Evolutionary conservation across 2,329 filamentous ascomycete species (phyloP), one percentile per base, ranked within the genome.

Genomic region (Hirsutella minnesotensis): DNA sequence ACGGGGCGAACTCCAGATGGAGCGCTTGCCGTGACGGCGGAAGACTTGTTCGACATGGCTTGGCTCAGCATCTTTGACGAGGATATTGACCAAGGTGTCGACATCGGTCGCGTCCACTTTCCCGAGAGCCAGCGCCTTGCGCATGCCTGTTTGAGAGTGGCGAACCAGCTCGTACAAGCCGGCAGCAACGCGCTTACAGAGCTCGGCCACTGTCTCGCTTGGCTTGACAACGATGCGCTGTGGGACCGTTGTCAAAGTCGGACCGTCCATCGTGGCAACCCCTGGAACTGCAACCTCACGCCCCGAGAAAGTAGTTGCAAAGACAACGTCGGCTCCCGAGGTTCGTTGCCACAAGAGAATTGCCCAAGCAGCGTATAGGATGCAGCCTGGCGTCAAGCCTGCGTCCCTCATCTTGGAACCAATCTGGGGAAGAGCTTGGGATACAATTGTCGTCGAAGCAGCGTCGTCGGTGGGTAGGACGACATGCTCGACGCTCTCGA

Each of bases 81-180:
- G 42, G 12, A 36, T 19, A 33, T 49, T 52, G 22, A 52, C 51
- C 1, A 50, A 45, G 7, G 44, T 53, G 40, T 51, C 52, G 3
- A 52, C 33, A 2, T 35, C 36, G 10, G 33, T 18, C 22, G 42
- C 13, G 9, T 33, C 40, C 29, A 10, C 42, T 10, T 21, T 8
- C 4, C 22, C 21, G 15, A 21, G 16, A 7, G 13, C 34, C 35
- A 41, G 41, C 10, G 37, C 34, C 33, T 55, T 46, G 12, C 50
- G 38, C 30, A 61, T 42, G 5, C 55, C 54, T 5, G 53, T 31
- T 9, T 58, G 46, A 20, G 53, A 58, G 34, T 60, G 53, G 36
- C 40, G 24, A 18, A 30, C 16, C 16, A 40, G 10, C 12, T 49
- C 43, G 40, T 47, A 44, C 10, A 44, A 36, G 3, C 47, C 4